Evolutionary conservation across 176 grass and related monocot species (phyloP).

Genomic region (Eleusine coracana): DNA sequence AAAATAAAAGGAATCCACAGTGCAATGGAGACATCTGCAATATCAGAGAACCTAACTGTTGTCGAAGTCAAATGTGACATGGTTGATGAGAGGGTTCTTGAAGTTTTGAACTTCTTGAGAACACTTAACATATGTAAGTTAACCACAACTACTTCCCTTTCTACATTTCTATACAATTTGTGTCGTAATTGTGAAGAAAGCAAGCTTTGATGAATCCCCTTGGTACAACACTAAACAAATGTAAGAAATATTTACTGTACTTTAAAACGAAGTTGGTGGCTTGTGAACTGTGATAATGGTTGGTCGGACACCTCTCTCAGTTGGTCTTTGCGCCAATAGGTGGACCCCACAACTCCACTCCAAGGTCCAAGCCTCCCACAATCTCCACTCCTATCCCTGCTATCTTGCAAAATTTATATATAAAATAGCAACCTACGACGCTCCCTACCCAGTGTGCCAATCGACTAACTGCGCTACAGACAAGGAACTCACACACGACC

Average conservation of each 20-base stretch:
- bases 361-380: too few species aligned
- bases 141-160: background rate
- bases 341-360: too few species aligned
- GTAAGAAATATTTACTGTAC: background rate
- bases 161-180: background rate
- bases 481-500: too few species aligned
- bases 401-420: too few species aligned
- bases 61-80: constrained; percentile 11
- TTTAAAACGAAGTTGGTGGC: too few species aligned
- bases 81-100: background rate
- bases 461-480: too few species aligned
- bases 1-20: background rate
- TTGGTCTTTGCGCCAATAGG: too few species aligned
- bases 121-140: constrained; percentile 16
- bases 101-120: background rate
- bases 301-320: too few species aligned
- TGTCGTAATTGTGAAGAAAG: background rate
- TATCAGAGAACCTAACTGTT: background rate
- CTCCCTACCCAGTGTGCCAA: too few species aligned
- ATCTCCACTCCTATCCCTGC: too few species aligned
- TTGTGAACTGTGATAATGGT: too few species aligned
- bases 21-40: background rate
- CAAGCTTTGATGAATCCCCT: background rate
- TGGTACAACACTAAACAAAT: background rate
- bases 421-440: too few species aligned